phyloP scores from a whole-genome alignment of 2,329 filamentous ascomycete genomes.

The Domatiomyces catenatus region DNA sequence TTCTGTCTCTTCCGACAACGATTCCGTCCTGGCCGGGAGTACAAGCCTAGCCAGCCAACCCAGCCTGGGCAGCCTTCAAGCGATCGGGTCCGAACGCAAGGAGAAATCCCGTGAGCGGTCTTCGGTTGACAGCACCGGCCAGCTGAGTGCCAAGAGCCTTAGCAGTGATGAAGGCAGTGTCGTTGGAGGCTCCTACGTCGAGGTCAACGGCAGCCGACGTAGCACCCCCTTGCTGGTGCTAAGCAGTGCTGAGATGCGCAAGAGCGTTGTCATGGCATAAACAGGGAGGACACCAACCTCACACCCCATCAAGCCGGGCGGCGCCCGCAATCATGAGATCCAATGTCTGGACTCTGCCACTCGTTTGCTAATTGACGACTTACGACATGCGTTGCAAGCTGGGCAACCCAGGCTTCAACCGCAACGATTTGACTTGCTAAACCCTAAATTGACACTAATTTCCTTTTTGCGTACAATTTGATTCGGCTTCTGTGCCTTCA shows the following conservation, averaged over 20 bases:
- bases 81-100: slow-evolving; percentile 77
- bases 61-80: slow-evolving; percentile 61
- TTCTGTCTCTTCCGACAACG: slow-evolving; percentile 57
- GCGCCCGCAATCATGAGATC: neutral
- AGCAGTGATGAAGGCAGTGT: slow-evolving; percentile 45
- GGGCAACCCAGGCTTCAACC: neutral
- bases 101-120: slow-evolving; percentile 50
- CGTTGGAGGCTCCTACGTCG: slow-evolving; percentile 41
- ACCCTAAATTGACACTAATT: neutral
- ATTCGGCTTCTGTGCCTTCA: neutral
- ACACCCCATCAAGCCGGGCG: neutral
- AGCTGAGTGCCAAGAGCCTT: slow-evolving; percentile 47
- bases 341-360: neutral
- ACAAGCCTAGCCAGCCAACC: slow-evolving; percentile 65
- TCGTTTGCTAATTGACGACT: neutral
- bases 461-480: neutral
- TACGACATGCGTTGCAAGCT: neutral
- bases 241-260: slow-evolving; percentile 80
- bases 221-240: slow-evolving; percentile 77
- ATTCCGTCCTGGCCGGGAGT: slow-evolving; percentile 54
- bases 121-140: slow-evolving; percentile 31
- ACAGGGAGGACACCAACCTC: neutral
- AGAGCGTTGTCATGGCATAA: slow-evolving; percentile 34
- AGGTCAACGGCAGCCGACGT: slow-evolving; percentile 47
- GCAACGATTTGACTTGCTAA: neutral